Base-by-base conservation (phyloP, 2,329 filamentous ascomycete genomes). In the Chrysosphaeria jannelii region DNA sequence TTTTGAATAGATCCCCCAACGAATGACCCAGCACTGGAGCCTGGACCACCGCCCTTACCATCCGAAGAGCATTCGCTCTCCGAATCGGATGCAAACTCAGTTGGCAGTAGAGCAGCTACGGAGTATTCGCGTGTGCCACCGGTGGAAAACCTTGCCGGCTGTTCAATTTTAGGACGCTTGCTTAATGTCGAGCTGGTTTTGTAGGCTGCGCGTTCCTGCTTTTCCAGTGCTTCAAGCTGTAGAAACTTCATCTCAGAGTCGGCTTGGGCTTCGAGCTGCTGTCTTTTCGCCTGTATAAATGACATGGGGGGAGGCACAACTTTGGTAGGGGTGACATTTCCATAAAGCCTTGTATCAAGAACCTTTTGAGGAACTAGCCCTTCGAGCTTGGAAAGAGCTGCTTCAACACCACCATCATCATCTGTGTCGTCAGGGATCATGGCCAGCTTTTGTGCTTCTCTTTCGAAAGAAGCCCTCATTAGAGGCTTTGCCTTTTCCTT, bases 361-460 rank as follows among this genome's bases (percentile, higher is more conserved):
- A n/a, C n/a, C 33, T 42, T 59, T 33, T 54, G 64, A 37, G 68
- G 57, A 34, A 68, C 85, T 33, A 63, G 81, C 7, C 85, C 85
- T 46, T 97, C 85, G 1, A 97, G 53, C 36, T 93, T 97, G 34
- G 79, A 46, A 23, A 97, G 43, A 1, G 85, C 75, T n/a, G 79
- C 78, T 38, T 93, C 85, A 13, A 93, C 66, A 8, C 81, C 81
- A 5, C 76, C 76, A 36, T 88, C 74, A 21, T 69, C 67, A 29
- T 66, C 57, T 10, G 48, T 39, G 18, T 88, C 75, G 36, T 91
- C 79, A 0, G 81, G 76, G 13, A 93, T 74, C 26, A 72, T 66
- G 3, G 79, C 75, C 25, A 97, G 59, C 34, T 74, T 74, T 28
- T 79, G 66, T 1, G 88, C 75, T 35, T 89, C 78, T 3, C 59